phyloP scores from a whole-genome alignment of 1,284 basidiomycete species.

The Leccinum pallidistipes region DNA sequence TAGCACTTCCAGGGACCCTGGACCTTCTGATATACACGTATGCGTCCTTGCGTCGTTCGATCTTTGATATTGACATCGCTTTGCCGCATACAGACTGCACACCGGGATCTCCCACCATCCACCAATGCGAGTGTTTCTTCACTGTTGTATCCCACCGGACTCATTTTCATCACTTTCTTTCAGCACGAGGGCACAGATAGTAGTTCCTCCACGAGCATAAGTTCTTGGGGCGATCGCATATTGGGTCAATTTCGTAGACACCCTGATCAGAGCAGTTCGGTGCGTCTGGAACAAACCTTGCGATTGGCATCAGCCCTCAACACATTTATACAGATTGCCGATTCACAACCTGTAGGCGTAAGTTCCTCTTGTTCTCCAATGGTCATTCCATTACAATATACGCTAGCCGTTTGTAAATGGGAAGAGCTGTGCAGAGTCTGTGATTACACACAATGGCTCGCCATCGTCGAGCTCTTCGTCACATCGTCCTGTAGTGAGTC shows the following conservation, averaged over 20 bases:
- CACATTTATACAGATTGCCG: slow-evolving; percentile 5
- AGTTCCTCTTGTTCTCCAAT: background rate
- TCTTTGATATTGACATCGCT: background rate
- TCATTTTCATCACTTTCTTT: background rate
- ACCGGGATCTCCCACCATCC: background rate
- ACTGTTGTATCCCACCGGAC: background rate
- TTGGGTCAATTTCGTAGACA: background rate
- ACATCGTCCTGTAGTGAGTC: slow-evolving; percentile 5
- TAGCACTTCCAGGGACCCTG: background rate
- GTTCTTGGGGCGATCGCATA: background rate
- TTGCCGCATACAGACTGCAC: background rate
- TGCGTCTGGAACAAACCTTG: slow-evolving; percentile 4
- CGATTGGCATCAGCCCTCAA: background rate
- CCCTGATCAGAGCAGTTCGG: background rate
- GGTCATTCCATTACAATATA: background rate
- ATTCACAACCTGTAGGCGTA: slow-evolving; percentile 6
- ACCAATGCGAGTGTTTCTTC: background rate
- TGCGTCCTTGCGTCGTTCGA: too few species aligned
- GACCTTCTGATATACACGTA: slow-evolving; percentile 3
- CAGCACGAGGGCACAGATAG: slow-evolving; percentile 3
- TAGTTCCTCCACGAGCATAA: background rate
- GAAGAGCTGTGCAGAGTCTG: background rate
- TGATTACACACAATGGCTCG: background rate
- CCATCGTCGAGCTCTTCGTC: background rate
- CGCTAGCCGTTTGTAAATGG: slow-evolving; percentile 7